phyloP scores from a whole-genome alignment of 306 rosid species.

The Canavalia gladiata region DNA sequence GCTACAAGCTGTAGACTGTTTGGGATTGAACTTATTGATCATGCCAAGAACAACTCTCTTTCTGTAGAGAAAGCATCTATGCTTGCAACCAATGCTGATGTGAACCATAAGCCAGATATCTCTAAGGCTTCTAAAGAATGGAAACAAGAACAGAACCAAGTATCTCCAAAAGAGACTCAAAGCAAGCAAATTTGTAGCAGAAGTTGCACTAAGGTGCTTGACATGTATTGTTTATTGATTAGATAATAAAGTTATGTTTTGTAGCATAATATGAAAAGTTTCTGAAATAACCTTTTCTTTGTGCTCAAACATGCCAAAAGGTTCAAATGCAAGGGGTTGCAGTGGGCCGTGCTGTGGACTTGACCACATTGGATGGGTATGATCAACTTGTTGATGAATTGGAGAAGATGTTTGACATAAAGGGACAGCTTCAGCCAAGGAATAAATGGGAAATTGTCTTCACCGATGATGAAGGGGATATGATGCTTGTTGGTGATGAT shows the following conservation, averaged over 20 bases:
- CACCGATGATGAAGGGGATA: conserved; percentile 95
- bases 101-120: conserved; percentile 62
- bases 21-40: conserved; percentile 73
- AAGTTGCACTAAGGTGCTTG: conserved; percentile 91
- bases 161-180: conserved; percentile 63
- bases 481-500: conserved; percentile 92
- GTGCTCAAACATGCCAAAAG: conserved; percentile 53
- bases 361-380: conserved; percentile 81
- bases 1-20: conserved; percentile 72
- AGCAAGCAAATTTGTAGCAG: conserved; percentile 75
- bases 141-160: conserved; percentile 58
- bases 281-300: conserved; percentile 45
- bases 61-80: conserved; percentile 50
- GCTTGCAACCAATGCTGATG: conserved; percentile 53
- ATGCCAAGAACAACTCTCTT: conserved; percentile 47
- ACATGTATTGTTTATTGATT: conserved; percentile 22
- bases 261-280: conserved; percentile 10
- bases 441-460: conserved; percentile 84
- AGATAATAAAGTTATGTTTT: background rate
- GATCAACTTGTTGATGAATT: conserved; percentile 76
- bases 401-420: conserved; percentile 87
- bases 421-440: conserved; percentile 72
- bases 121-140: conserved; percentile 69
- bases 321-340: conserved; percentile 97
- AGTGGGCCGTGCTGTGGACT: conserved; percentile 97